Conservation (phyloP, 192 early-diverging fungal genomes). For the Backusella tuberculispora region DNA sequence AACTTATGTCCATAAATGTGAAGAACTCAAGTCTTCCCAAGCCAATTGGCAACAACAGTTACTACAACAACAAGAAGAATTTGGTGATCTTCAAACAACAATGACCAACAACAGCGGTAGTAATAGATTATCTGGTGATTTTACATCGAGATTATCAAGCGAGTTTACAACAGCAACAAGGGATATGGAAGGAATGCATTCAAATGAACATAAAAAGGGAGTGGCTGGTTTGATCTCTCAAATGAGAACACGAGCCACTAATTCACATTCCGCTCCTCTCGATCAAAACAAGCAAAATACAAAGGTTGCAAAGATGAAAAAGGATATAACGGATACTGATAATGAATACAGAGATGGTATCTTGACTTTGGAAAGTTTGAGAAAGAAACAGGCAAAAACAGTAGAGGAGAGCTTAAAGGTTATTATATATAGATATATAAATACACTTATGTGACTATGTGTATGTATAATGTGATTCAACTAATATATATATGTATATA, state of each 20-base stretch:
- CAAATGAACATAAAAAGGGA: constrained; percentile 28
- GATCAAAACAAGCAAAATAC: constrained; percentile 40
- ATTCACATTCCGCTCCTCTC: constrained; percentile 11
- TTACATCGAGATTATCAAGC: background rate
- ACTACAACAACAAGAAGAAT: constrained; percentile 15
- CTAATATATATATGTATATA: constrained; percentile 8
- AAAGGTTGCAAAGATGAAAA: constrained; percentile 43
- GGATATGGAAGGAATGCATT: constrained; percentile 19
- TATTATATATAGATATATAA: background rate
- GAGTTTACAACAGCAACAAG: background rate
- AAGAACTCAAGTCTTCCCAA: constrained; percentile 28
- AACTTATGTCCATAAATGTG: constrained; percentile 33
- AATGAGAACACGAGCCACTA: constrained; percentile 32
- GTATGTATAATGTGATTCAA: background rate
- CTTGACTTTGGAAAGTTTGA: constrained; percentile 24
- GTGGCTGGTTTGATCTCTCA: constrained; percentile 36
- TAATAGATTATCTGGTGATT: background rate
- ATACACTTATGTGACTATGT: background rate
- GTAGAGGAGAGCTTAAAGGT: constrained; percentile 17
- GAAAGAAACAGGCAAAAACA: constrained; percentile 28
- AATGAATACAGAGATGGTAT: constrained; percentile 38
- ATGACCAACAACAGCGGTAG: background rate
- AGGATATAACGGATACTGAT: constrained; percentile 44
- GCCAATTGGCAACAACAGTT: background rate
- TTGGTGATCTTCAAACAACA: background rate